phyloP scores from a whole-genome alignment of 2,329 filamentous ascomycete species.

The Fusarium sp. region DNA sequence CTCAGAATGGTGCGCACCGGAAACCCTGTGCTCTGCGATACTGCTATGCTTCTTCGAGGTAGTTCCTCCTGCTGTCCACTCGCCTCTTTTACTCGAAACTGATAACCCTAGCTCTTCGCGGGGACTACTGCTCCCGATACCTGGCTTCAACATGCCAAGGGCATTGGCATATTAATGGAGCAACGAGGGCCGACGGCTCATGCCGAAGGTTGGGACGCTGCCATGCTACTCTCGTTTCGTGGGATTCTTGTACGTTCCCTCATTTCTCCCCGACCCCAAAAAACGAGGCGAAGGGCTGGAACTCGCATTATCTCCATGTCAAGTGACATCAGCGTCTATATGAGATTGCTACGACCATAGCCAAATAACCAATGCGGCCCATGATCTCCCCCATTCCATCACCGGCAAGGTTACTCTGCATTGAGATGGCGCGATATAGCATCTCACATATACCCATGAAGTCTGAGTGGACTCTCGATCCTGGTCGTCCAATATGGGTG shows the following conservation, averaged over 20 bases:
- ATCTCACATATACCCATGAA: conserved; percentile 42
- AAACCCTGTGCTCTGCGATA: conserved; percentile 57
- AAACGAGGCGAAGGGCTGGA: conserved; percentile 7
- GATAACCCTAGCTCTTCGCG: conserved; percentile 52
- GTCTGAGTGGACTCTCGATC: conserved; percentile 38
- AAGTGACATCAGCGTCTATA: conserved; percentile 26
- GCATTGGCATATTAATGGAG: conserved; percentile 53
- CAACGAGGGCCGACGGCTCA: conserved; percentile 53
- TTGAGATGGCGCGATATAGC: conserved; percentile 44
- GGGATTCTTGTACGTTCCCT: conserved; percentile 50
- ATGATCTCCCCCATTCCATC: conserved; percentile 24
- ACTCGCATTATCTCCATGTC: conserved; percentile 28
- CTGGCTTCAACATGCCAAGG: conserved; percentile 55
- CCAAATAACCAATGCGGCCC: conserved; percentile 13
- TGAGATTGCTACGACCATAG: background rate
- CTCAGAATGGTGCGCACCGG: conserved; percentile 52
- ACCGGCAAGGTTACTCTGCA: conserved; percentile 40
- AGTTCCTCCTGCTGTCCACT: conserved; percentile 3
- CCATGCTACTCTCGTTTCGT: conserved; percentile 54
- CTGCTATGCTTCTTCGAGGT: conserved; percentile 56
- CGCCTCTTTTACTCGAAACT: conserved; percentile 15
- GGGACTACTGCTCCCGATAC: conserved; percentile 52
- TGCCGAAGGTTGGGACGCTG: conserved; percentile 50
- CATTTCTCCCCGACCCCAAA: conserved; percentile 5
- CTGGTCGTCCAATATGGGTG: conserved; percentile 31